Base-by-base conservation (phyloP, 129 eudicot genomes). In the Ambrosia artemisiifolia region DNA sequence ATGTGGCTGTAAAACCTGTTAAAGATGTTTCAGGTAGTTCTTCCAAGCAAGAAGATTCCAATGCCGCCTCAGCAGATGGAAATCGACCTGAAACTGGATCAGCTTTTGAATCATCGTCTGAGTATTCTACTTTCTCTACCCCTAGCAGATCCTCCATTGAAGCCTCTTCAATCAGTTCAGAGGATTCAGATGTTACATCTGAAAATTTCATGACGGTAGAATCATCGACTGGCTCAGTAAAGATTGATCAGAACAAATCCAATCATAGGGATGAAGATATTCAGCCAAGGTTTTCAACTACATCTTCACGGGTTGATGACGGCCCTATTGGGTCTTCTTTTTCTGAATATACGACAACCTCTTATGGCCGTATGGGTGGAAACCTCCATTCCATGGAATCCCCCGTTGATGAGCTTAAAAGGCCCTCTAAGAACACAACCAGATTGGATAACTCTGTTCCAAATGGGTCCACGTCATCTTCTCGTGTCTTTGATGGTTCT, bases 301-400 rank as follows among this genome's bases (percentile, higher is more conserved):
- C 86, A 48, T 79, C 86, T 71, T 74, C 78, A 78, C 83, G 48
- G 67, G 78, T 63, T 77, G 71, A 60, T 73, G 71, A 71, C 75
- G 80, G 73, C 76, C 66, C 82, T 16, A 67, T 65, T 30, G 65
- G 73, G 56, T 50, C 85, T 64, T 81, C 83, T 38, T 38, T 67
- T 66, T 49, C 76, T 44, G 85, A 81, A 43, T 80, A 86, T 71
- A 79, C 87, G 50, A 63, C 82, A 30, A 71, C 79, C 66, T 40
- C 85, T 20, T 79, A 89, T 85, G 88, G 64, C 47, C 87, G 81
- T 47, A 81, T 86, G 87, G 84, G 70, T 44, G 95, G 97, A 46
- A 30, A 83, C 32, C 40, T 82, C 19, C 76, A 68, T 54, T 67
- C 72, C 66, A 71, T 65, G 78, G 87, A 71, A 63, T 59, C 85